These are phyloP conservation scores for Xylaria sp. DNA, from an alignment of 2,329 filamentous ascomycete genomes.

Conservation along the genomic window DNA sequence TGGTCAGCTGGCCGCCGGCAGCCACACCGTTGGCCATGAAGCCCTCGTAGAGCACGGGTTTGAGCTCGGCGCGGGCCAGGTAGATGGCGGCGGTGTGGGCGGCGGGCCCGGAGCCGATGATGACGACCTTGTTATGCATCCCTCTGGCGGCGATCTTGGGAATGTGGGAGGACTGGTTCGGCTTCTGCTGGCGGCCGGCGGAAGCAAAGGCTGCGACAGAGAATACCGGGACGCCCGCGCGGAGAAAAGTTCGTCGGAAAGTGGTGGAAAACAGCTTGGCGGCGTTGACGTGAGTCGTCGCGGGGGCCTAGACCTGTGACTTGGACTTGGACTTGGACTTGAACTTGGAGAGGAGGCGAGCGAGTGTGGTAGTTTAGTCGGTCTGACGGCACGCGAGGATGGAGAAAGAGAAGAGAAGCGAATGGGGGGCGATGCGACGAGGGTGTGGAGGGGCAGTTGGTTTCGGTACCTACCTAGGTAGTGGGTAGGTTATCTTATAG, in stretches of 20 bases:
- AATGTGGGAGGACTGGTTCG: constrained; percentile 42
- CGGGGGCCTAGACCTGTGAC: no score
- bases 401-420: no score
- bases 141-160: constrained; percentile 56
- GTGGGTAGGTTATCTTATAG: no score
- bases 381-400: no score
- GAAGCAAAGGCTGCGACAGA: constrained; percentile 74
- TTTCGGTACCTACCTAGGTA: no score
- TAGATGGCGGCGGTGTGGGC: constrained; percentile 98
- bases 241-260: constrained; percentile 72
- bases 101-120: constrained; percentile 93
- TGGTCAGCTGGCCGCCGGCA: constrained; percentile 94
- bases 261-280: constrained; percentile 93
- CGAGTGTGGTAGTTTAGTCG: no score
- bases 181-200: constrained; percentile 61
- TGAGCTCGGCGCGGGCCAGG: constrained; percentile 89
- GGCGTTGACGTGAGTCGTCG: constrained; percentile 46
- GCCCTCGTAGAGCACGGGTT: constrained; percentile 95
- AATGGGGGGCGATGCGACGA: no score
- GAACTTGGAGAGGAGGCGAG: not conserved
- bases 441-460: no score
- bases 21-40: constrained; percentile 98
- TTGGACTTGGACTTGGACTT: no score
- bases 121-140: constrained; percentile 94
- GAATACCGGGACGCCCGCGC: constrained; percentile 74